Base-by-base conservation (phyloP, 2,329 filamentous ascomycete species). In the Talaromyces piceae region DNA sequence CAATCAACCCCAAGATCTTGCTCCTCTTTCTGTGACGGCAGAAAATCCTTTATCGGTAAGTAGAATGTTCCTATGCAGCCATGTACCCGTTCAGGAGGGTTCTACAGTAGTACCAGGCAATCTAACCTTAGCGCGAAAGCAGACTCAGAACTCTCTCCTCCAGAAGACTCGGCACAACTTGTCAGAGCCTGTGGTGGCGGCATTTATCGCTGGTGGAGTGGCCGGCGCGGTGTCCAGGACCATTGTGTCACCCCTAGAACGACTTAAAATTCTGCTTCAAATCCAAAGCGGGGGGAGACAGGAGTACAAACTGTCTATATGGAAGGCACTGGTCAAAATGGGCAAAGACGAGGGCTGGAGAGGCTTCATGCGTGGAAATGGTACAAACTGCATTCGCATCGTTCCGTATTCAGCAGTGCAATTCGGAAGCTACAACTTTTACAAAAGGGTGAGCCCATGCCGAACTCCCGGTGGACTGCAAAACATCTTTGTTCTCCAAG, bases 391-490 rank as follows among this genome's bases (percentile, higher is more conserved):
- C 77, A 88, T 98, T 62, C 88, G 93, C 56, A 98, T 98, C 59
- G 89, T 98, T 48, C 93, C 93, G 4, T 98, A 98, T 70, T 97
- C 91, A 46, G 93, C 93, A 9, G 93, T 97, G 37, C 93, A 98
- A 66, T 98, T 98, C 70, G 91, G 91, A 60, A 94, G 90, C 66
- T 98, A 97, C 75, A 97, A 95, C 67, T 83, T 97, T 59, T 98
- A 98, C 73, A 96, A 95, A 72, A 81, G 83, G 73, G 91, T 94
- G 74, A 67, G 33, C 1, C 33, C 8, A n/a, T n/a, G n/a, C 16
- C 16, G 16, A 18, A 37, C 20, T 37, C 33, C 5, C 33, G 9
- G 3, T 11, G 16, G 7, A 18, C 5, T 6, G 23, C 45, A 16
- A 8, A 47, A 16, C 22, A n/a, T 26, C 3, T 12, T 3, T 6